Evolutionary conservation across 805 yeast species (phyloP).

Genomic region (Kluyveromyces nonfermentans): DNA sequence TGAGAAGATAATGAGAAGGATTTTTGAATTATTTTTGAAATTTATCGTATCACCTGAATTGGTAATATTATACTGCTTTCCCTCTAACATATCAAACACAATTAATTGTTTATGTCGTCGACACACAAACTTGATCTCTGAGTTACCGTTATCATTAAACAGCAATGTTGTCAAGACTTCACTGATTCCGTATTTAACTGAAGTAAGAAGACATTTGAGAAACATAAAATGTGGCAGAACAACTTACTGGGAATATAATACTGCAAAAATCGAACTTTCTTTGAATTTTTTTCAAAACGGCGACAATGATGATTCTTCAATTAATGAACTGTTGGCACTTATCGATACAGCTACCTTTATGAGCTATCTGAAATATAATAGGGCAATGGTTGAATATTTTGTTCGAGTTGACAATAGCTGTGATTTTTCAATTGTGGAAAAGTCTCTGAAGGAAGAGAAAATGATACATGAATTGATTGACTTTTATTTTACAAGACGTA

Average conservation of each 20-base stretch:
- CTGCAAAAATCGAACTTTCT: conserved; percentile 15
- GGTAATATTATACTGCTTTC: conserved; percentile 38
- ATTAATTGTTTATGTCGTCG: conserved; percentile 10
- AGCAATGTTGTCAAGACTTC: conserved; percentile 23
- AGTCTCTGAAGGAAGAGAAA: conserved; percentile 37
- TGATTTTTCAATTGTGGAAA: conserved; percentile 51
- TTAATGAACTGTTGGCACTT: conserved; percentile 33
- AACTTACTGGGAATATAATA: conserved; percentile 16
- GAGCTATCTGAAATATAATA: conserved; percentile 60
- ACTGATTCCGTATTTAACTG: conserved; percentile 37
- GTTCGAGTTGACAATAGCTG: conserved; percentile 70
- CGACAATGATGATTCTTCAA: conserved; percentile 25
- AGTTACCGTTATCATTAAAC: conserved; percentile 1
- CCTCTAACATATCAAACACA: conserved; percentile 27
- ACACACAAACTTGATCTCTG: conserved; percentile 9
- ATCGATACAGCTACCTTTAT: conserved; percentile 75
- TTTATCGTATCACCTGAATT: conserved; percentile 52
- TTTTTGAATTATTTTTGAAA: conserved; percentile 35
- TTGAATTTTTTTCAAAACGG: conserved; percentile 24
- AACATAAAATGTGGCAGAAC: conserved; percentile 15
- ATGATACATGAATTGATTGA: conserved; percentile 65
- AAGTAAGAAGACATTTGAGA: conserved; percentile 37
- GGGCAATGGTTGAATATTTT: conserved; percentile 73
- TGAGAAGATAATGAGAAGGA: conserved; percentile 11
- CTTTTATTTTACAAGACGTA: conserved; percentile 54